A percentile compares a stretch with the other conserved stretches of the same genome.
Evolutionary conservation across 108 stramenopile species (phyloP).

Genomic region (Skeletonema potamos): DNA sequence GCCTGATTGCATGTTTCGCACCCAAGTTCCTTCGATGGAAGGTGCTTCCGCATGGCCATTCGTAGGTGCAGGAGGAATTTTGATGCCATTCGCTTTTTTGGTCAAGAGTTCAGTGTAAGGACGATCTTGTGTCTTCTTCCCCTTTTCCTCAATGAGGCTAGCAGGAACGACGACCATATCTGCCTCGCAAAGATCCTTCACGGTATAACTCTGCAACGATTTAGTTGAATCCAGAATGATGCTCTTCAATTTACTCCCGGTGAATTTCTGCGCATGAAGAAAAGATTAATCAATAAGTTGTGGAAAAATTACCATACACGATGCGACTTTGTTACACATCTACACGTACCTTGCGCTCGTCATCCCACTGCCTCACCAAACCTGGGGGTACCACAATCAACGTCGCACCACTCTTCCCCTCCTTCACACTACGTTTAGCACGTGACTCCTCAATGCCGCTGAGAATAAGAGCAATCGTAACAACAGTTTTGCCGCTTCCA

Average conservation of each 20-base stretch:
- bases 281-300: background rate
- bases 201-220: constrained; percentile 30
- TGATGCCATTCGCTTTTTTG: constrained; percentile 33
- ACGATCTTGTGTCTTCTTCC: constrained; percentile 16
- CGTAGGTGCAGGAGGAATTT: constrained; percentile 50
- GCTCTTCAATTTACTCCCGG: constrained; percentile 27
- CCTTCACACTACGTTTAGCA: constrained; percentile 13
- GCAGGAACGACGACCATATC: constrained; percentile 51
- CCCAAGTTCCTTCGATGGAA: constrained; percentile 59
- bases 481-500: constrained; percentile 75
- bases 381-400: constrained; percentile 73
- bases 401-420: constrained; percentile 50
- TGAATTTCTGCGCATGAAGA: constrained; percentile 42
- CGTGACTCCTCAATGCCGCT: constrained; percentile 43
- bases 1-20: constrained; percentile 56
- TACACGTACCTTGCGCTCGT: constrained; percentile 34
- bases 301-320: background rate
- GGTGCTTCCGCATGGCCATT: constrained; percentile 52
- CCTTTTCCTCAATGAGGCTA: constrained; percentile 42
- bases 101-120: constrained; percentile 53
- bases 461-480: constrained; percentile 68
- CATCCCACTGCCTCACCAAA: constrained; percentile 67
- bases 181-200: constrained; percentile 42
- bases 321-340: background rate
- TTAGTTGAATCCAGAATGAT: constrained; percentile 26